These are phyloP conservation scores for Fusarium aywerte DNA, from an alignment of 2,329 filamentous ascomycete genomes.

Conservation along the genomic window DNA sequence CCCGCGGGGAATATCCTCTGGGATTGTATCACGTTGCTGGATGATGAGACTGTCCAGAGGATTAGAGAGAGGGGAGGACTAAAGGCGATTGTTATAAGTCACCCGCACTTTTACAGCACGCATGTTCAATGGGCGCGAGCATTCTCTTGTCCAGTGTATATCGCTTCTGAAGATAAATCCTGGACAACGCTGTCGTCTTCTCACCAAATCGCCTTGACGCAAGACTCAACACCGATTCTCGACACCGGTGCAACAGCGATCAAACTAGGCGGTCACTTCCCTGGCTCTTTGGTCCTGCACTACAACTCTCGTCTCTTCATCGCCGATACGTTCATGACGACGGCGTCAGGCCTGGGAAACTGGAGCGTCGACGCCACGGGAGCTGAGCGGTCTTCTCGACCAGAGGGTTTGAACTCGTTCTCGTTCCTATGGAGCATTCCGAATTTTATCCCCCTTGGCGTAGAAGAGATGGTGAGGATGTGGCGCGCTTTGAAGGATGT, in stretches of 20 bases:
- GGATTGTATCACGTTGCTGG: conserved; percentile 79
- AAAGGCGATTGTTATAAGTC: conserved; percentile 77
- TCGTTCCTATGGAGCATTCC: conserved; percentile 82
- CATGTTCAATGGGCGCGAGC: conserved; percentile 77
- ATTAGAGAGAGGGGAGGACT: conserved; percentile 73
- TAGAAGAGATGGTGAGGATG: conserved; percentile 72
- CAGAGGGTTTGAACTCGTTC: conserved; percentile 63
- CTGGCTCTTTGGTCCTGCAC: conserved; percentile 75
- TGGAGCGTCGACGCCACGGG: conserved; percentile 58
- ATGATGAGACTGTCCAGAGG: conserved; percentile 67
- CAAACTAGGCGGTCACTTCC: conserved; percentile 83
- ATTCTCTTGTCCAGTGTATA: conserved; percentile 77
- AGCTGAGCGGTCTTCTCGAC: conserved; percentile 49
- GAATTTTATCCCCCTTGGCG: conserved; percentile 77
- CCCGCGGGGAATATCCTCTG: conserved; percentile 78
- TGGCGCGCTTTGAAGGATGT: conserved; percentile 73
- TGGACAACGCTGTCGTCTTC: conserved; percentile 68
- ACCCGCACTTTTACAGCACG: conserved; percentile 86
- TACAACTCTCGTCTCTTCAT: conserved; percentile 73
- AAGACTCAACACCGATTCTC: conserved; percentile 54
- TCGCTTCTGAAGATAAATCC: conserved; percentile 70
- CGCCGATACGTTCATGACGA: conserved; percentile 80
- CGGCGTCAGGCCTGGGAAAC: conserved; percentile 64
- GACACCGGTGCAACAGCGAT: conserved; percentile 67
- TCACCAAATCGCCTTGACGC: conserved; percentile 59